Evolutionary conservation across 2,329 filamentous ascomycete species (phyloP), one percentile per base, ranked within the genome.

Genomic region (Stagonosporopsis vannaccii): DNA sequence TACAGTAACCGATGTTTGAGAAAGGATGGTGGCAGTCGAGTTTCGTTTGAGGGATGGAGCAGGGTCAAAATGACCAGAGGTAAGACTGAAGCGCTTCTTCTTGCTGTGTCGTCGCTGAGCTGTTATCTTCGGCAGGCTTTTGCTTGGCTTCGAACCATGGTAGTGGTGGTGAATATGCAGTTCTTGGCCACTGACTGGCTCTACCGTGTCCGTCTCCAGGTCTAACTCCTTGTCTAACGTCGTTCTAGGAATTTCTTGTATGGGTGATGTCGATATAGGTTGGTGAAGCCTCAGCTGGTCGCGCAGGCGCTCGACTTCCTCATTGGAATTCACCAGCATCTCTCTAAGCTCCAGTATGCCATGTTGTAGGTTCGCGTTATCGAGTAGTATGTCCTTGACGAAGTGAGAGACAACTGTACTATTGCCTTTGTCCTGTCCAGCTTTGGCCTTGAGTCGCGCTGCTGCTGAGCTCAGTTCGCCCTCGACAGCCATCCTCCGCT

Each of bases 121-220:
- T 23, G 25, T 75, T 47, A 15, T 74, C 70, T 55, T 90, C 80
- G 72, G 87, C 78, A 61, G 46, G 65, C 70, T 65, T 62, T 78
- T 65, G 60, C 44, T 53, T 3, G 59, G 68, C 26, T 78, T 73
- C 22, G 55, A 49, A 11, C 88, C 85, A 64, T 97, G 92, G 71
- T 97, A 97, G 72, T 98, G 94, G 68, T 98, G 93, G 70, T 98
- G 94, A 41, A 98, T 90, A 68, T 97, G 94, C 13, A 97, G 79
- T 68, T 95, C 91, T 49, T 72, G 72, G 17, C 74, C 71, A 36
- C 66, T 51, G 5, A 62, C 22, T 35, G 63, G 59, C 19, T 77
- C 75, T 8, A 49, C 17, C 4, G 50, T 28, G 26, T 66, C 66
- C 22, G 61, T 52, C 23, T 84, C 85, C 22, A 96, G 82, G n/a